These are phyloP conservation scores for Rhodotorula babjevae DNA, from an alignment of 768 basidiomycete genomes.

Conservation along the genomic window DNA sequence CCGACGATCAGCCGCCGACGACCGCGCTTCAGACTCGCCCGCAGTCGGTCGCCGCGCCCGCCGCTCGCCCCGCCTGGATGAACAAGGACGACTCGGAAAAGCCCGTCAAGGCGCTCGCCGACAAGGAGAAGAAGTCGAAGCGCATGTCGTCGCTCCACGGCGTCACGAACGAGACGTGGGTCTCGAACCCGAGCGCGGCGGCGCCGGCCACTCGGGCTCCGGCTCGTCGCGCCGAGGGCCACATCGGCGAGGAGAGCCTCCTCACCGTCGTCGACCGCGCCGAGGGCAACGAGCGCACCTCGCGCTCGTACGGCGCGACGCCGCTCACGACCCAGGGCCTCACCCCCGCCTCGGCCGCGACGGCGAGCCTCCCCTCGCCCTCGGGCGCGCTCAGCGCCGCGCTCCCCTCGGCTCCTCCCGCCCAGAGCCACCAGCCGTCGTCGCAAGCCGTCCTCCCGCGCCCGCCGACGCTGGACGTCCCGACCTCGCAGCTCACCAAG, in stretches of 20 bases:
- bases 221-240: not conserved
- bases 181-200: not conserved
- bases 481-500: constrained; percentile 8
- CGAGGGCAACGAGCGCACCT: constrained; percentile 17
- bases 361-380: not conserved
- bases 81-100: not conserved
- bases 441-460: not conserved
- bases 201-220: not conserved
- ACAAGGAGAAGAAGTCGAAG: constrained; percentile 29
- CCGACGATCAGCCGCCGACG: constrained; percentile 24
- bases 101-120: constrained; percentile 9
- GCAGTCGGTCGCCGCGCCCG: not conserved
- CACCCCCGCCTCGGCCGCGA: not conserved
- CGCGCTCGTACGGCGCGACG: constrained; percentile 15
- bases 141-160: constrained; percentile 17
- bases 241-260: constrained; percentile 23
- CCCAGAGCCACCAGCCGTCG: not conserved
- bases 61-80: not conserved
- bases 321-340: too few species aligned
- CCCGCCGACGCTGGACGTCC: not conserved
- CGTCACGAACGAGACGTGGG: constrained; percentile 28
- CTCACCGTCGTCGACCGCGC: constrained; percentile 31
- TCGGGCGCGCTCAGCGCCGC: not conserved
- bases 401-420: not conserved
- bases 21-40: not conserved